A percentile compares a stretch with the other conserved stretches of the same genome.
phyloP scores from a whole-genome alignment of 2,329 filamentous ascomycete species.

The Tolypocladium ophioglossoides region DNA sequence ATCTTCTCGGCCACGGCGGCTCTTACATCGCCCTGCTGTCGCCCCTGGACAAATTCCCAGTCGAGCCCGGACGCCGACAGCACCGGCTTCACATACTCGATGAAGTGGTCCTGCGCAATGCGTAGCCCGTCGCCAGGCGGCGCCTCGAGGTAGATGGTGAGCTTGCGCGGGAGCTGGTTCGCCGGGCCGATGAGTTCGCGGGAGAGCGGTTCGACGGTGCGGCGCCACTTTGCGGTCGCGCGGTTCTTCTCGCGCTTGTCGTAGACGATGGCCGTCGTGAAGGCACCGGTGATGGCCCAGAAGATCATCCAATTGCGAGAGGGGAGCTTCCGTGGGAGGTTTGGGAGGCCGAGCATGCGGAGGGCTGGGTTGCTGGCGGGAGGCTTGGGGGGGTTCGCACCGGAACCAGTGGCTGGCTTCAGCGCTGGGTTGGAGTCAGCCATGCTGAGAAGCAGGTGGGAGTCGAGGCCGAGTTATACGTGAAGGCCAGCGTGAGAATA shows the following conservation, averaged over 20 bases:
- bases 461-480: not conserved
- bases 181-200: slow-evolving; percentile 59
- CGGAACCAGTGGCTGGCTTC: slow-evolving; percentile 4
- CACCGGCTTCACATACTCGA: slow-evolving; percentile 90
- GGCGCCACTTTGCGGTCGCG: slow-evolving; percentile 77
- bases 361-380: slow-evolving; percentile 55
- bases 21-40: slow-evolving; percentile 84
- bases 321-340: slow-evolving; percentile 72
- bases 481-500: not conserved
- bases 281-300: slow-evolving; percentile 64
- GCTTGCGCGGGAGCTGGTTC: slow-evolving; percentile 65
- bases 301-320: slow-evolving; percentile 99
- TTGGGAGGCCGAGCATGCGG: slow-evolving; percentile 75
- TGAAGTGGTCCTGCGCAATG: slow-evolving; percentile 85
- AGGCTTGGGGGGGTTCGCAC: slow-evolving; percentile 23
- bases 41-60: slow-evolving; percentile 91
- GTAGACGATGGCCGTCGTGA: slow-evolving; percentile 76
- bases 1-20: slow-evolving; percentile 81
- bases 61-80: slow-evolving; percentile 83
- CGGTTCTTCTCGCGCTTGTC: slow-evolving; percentile 85
- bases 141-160: slow-evolving; percentile 77
- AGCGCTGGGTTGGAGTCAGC: slow-evolving; percentile 4
- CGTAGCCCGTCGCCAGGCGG: slow-evolving; percentile 81
- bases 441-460: slow-evolving; percentile 1
- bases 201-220: slow-evolving; percentile 74